Percentiles rank a stretch among this genome's conserved stretches.
These are phyloP conservation scores for Diplodia scrobiculata DNA, from an alignment of 2,329 filamentous ascomycete genomes.

Conservation along the genomic window DNA sequence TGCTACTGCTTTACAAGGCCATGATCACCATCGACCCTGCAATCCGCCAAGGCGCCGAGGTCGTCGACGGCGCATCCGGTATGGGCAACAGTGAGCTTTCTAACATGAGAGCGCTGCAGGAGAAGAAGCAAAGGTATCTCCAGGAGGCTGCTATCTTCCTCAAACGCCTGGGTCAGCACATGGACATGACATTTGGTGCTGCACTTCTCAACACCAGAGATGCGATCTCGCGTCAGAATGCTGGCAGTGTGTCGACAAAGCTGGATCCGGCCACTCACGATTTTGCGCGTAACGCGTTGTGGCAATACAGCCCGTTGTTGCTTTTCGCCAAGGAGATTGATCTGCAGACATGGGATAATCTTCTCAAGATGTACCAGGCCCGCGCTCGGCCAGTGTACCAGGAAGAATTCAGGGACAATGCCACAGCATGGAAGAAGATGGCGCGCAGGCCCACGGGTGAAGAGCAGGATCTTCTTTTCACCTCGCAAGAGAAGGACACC, in stretches of 20 bases:
- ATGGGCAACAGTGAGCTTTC: constrained; percentile 73
- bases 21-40: constrained; percentile 91
- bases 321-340: constrained; percentile 88
- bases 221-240: constrained; percentile 57
- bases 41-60: constrained; percentile 56
- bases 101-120: constrained; percentile 89
- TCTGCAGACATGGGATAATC: constrained; percentile 73
- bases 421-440: constrained; percentile 76
- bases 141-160: constrained; percentile 76
- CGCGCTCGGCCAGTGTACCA: constrained; percentile 76
- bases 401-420: constrained; percentile 76
- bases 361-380: constrained; percentile 79
- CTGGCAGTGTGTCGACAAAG: constrained; percentile 54
- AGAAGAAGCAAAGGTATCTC: constrained; percentile 89
- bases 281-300: constrained; percentile 70
- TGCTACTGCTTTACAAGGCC: constrained; percentile 84
- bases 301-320: constrained; percentile 85
- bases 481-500: constrained; percentile 83
- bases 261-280: constrained; percentile 71
- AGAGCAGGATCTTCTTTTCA: constrained; percentile 84
- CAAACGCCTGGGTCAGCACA: constrained; percentile 75
- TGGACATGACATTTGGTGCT: constrained; percentile 77
- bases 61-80: constrained; percentile 45
- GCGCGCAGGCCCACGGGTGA: constrained; percentile 74
- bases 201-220: constrained; percentile 71